Percentiles rank a stretch among this genome's conserved stretches.
phyloP scores from a whole-genome alignment of 371 early-diverging fungal genomes.

The Globomyces sp. region DNA sequence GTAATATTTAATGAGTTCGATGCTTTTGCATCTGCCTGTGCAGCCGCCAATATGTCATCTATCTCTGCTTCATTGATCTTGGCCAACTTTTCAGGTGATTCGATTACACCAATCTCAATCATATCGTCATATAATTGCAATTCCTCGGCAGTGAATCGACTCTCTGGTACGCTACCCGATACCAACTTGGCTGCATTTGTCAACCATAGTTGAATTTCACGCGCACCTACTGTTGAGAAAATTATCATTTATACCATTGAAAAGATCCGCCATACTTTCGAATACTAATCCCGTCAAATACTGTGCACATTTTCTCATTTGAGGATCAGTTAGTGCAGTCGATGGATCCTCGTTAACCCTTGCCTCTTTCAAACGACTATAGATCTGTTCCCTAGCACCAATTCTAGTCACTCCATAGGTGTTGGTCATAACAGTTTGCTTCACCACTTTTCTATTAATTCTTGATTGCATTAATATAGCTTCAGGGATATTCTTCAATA shows the following conservation, averaged over 20 bases:
- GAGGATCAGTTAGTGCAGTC: slow-evolving; percentile 37
- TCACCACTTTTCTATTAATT: slow-evolving; percentile 93
- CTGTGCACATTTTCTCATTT: slow-evolving; percentile 33
- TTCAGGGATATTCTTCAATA: slow-evolving; percentile 32
- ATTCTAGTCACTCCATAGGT: slow-evolving; percentile 97
- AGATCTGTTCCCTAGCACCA: slow-evolving; percentile 91
- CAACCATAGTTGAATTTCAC: slow-evolving; percentile 86
- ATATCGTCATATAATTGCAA: slow-evolving; percentile 23
- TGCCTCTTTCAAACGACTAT: slow-evolving; percentile 61
- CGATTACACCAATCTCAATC: background rate
- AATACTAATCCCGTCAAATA: slow-evolving; percentile 87
- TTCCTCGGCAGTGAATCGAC: slow-evolving; percentile 19
- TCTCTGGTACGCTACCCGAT: slow-evolving; percentile 74
- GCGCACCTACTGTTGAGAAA: background rate
- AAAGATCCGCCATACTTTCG: slow-evolving; percentile 67
- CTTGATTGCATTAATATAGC: slow-evolving; percentile 34
- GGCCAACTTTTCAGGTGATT: background rate
- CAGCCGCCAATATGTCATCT: background rate
- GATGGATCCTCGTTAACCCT: slow-evolving; percentile 21
- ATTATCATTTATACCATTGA: slow-evolving; percentile 47
- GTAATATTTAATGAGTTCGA: background rate
- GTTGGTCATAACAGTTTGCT: slow-evolving; percentile 99
- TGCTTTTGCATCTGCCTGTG: background rate
- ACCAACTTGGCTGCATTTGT: slow-evolving; percentile 85
- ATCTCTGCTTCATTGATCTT: background rate